Conservation (phyloP, 2,329 filamentous ascomycete genomes). For the Botryotinia calthae region DNA sequence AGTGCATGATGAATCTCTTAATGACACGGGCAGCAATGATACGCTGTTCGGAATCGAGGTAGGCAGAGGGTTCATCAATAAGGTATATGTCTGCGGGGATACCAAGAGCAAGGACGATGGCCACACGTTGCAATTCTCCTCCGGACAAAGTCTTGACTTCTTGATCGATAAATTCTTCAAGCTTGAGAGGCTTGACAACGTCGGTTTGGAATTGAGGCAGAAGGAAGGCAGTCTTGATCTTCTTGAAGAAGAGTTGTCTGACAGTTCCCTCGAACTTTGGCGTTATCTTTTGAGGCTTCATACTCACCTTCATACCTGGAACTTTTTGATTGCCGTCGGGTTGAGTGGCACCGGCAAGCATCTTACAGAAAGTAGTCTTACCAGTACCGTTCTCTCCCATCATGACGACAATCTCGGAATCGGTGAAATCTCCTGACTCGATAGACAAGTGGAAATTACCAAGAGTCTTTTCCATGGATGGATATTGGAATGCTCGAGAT, state of each 20-base stretch:
- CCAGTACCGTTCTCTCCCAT: conserved; percentile 99
- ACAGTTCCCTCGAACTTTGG: conserved; percentile 98
- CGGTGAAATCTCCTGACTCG: conserved; percentile 83
- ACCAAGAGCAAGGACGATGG: conserved; percentile 94
- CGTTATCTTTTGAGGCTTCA: conserved; percentile 99
- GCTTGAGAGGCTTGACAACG: conserved; percentile 98
- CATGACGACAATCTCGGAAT: conserved; percentile 99
- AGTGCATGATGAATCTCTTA: conserved; percentile 99
- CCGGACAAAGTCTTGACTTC: conserved; percentile 98
- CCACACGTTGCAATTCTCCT: conserved; percentile 98
- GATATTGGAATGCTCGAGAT: conserved; percentile 81
- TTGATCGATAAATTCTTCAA: conserved; percentile 99
- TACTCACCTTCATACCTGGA: conserved; percentile 93
- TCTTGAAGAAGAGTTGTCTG: conserved; percentile 98
- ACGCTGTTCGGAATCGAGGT: conserved; percentile 98
- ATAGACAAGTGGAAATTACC: conserved; percentile 83
- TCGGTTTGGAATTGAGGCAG: conserved; percentile 99
- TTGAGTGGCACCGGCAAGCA: conserved; percentile 90
- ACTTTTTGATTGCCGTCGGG: conserved; percentile 77
- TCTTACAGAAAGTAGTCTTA: conserved; percentile 97
- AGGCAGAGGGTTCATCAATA: conserved; percentile 95
- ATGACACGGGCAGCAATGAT: conserved; percentile 96
- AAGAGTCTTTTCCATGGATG: conserved; percentile 87
- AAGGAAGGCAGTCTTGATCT: conserved; percentile 95
- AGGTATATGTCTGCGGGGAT: conserved; percentile 96